Evolutionary conservation across 306 rosid species (phyloP).

Genomic region (Inga laurina): DNA sequence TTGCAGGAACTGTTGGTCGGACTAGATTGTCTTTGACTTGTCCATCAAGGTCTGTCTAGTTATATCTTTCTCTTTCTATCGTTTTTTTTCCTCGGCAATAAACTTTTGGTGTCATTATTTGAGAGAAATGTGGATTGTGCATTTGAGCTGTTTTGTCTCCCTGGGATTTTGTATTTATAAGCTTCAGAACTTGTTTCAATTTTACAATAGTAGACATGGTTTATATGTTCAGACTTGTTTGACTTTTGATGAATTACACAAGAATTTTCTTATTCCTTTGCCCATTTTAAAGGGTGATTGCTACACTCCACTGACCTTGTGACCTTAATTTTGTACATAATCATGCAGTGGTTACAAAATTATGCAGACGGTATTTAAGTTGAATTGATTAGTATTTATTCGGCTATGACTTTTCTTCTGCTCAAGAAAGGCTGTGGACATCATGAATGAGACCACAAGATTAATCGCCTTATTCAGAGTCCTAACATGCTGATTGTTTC

Average conservation of each 20-base stretch:
- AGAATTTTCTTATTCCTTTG: slow-evolving; percentile 2
- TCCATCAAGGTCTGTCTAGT: slow-evolving; percentile 77
- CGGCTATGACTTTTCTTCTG: neutral
- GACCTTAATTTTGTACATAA: slow-evolving; percentile 19
- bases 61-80: slow-evolving; percentile 4
- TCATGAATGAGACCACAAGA: neutral
- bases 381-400: neutral
- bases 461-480: neutral
- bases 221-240: neutral
- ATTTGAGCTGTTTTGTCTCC: neutral
- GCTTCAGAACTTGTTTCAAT: neutral
- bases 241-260: neutral
- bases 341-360: neutral
- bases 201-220: neutral
- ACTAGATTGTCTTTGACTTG: slow-evolving; percentile 84
- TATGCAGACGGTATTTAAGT: neutral
- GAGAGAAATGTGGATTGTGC: neutral
- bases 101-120: neutral
- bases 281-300: slow-evolving; percentile 5
- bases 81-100: neutral
- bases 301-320: slow-evolving; percentile 19
- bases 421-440: neutral
- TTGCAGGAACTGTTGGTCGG: slow-evolving; percentile 81
- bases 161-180: neutral
- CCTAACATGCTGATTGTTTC: neutral